phyloP scores from a whole-genome alignment of 164 flowering plant species.

The Tetrastigma voinierianum region DNA sequence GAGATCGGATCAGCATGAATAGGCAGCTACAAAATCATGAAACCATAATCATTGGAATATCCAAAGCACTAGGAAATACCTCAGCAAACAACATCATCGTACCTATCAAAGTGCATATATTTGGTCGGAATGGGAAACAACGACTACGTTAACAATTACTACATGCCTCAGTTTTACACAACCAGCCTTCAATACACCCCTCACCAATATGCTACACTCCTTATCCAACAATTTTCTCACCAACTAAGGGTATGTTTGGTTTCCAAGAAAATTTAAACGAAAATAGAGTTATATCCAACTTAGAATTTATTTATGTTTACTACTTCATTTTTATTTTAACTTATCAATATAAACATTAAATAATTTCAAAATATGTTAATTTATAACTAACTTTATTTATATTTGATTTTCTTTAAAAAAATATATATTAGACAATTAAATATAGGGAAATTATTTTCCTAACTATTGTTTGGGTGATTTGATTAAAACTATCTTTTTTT shows the following conservation, averaged over 20 bases:
- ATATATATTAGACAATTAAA: too few species aligned
- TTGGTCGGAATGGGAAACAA: slow-evolving; percentile 18
- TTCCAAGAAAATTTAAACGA: too few species aligned
- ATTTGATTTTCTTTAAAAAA: too few species aligned
- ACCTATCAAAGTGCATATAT: slow-evolving; percentile 24
- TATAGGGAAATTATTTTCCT: too few species aligned
- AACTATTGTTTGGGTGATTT: too few species aligned
- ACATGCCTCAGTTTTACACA: slow-evolving; percentile 13
- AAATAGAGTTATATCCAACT: too few species aligned
- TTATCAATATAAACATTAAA: too few species aligned
- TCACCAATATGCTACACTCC: slow-evolving; percentile 13
- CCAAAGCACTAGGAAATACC: neutral
- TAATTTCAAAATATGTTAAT: too few species aligned
- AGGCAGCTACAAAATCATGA: slow-evolving; percentile 14
- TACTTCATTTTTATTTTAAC: too few species aligned
- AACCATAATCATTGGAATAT: slow-evolving; percentile 1
- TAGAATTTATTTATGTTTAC: too few species aligned
- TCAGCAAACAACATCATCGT: neutral
- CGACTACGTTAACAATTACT: slow-evolving; percentile 29
- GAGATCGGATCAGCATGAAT: neutral
- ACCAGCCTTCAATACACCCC: slow-evolving; percentile 16
- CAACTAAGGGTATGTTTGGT: slow-evolving; percentile 22
- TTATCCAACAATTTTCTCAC: slow-evolving; percentile 14
- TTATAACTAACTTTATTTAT: too few species aligned
- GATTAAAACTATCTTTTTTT: too few species aligned